Base-by-base conservation (phyloP, 805 yeast genomes). In the Vanderwaltozyma tropicalis region DNA sequence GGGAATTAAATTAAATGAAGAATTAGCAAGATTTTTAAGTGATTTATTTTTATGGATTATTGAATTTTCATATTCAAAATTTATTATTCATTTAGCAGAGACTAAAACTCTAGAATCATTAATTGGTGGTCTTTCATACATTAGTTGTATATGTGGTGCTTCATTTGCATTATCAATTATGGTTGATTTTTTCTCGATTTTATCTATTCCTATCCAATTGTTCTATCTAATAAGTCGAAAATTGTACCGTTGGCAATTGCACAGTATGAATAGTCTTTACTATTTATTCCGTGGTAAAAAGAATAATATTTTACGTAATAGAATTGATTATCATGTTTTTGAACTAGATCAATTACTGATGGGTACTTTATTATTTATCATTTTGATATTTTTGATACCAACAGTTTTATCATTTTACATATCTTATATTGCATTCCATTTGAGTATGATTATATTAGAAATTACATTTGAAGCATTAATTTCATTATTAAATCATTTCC, bases 281-380 rank as follows among this genome's bases (percentile, higher is more conserved):
- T 79, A 86, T 45, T 64, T 94, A 31, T 89, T 92, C 49, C 71
- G 89, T 39, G 99, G 99, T 1, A 82, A 81, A 58, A 87, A 88
- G 58, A 80, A 76, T 47, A 92, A 92, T 52, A 76, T 80, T 3
- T 63, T 92, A 50, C 72, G 97, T 47, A 69, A 83, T 39, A 77
- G 98, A 65, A 76, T 87, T 24, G 99, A 92, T 57, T 76, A 78
- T 19, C 77, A 87, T 44, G 75, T 80, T 54, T 89, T 83, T 56
- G 89, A 83, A 42, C 64, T 89, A 18, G 96, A 88, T 55, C 95
- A 88, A 52, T 66, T 89, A 39, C 63, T 94, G 34, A 62, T 89
- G 53, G 98, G 98, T 0, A 92, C 96, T 2, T 68, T 92, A 40
- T 59, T 89, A 14, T 92, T 92, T 60, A 85, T 89, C 34, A 75